Base-by-base conservation (phyloP, 2,329 filamentous ascomycete genomes). In the Phialophora chinensis region DNA sequence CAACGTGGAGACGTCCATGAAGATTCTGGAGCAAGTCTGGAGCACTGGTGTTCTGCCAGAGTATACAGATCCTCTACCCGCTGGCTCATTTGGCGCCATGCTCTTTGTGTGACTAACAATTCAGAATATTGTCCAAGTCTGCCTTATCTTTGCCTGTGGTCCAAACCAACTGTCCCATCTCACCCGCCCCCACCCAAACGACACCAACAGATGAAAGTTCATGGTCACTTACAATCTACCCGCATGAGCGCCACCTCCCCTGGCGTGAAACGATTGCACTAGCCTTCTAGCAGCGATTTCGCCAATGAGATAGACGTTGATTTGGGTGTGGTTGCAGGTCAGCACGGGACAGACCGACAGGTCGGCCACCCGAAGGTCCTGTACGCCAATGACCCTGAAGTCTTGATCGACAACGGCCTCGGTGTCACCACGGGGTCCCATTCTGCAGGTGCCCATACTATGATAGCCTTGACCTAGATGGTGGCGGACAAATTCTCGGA, bases 371-470 rank as follows among this genome's bases (percentile, higher is more conserved):
- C 80, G 73, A 52, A 82, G 69, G 4, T 70, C 69, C 44, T 80
- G 68, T 14, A 80, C 61, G 0, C 78, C 79, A 11, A 75, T 71
- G 1, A 80, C 73, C 4, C 73, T 72, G 68, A 80, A 81, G 4
- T 73, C 56, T 0, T 67, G 75, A 72, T 86, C 83, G 4, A 87
- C 83, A 27, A 78, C 83, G 0, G 81, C 79, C 47, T 80, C 78
- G 0, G 65, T 60, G 4, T 83, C 80, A 0, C 73, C 78, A 0
- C 63, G 38, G 66, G 75, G 80, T 0, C 86, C 86, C 86, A 88
- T 88, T 72, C 82, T 83, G 10, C 80, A 81, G 0, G 86, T 89
- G 0, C 84, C 83, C 0, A 79, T 84, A 81, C 81, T 86, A 73
- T 84, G 85, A 82, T 80, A 87, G 64, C 77, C 84, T 2, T 80